A percentile compares a stretch with the other conserved stretches of the same genome.
Evolutionary conservation across 345 rosid genomes (phyloP).

Genomic region (Adansonia digitata): DNA sequence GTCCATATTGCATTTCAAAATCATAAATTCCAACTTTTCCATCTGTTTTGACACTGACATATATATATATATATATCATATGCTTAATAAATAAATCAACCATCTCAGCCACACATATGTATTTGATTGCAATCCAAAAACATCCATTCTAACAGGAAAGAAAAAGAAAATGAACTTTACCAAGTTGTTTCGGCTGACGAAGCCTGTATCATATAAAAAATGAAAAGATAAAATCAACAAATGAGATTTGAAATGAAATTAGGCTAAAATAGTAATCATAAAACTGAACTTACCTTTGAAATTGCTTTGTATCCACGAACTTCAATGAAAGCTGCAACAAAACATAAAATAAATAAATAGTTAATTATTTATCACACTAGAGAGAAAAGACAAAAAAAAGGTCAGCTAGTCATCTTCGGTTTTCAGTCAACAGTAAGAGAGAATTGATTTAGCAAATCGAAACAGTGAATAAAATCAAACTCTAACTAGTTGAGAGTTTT

Average conservation of each 20-base stretch:
- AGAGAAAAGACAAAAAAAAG: neutral
- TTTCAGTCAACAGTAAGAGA: neutral
- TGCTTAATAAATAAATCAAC: neutral
- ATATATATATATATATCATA: neutral
- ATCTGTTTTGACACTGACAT: neutral
- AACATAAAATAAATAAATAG: neutral
- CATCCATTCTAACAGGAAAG: neutral
- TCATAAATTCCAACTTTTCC: neutral
- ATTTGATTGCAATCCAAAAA: neutral
- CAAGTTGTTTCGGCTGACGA: constrained; percentile 85
- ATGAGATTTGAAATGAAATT: neutral
- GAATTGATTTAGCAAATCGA: neutral
- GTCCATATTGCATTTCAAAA: neutral
- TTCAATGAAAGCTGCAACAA: constrained; percentile 61
- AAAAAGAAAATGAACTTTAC: constrained; percentile 34
- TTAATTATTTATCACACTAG: neutral
- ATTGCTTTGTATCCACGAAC: constrained; percentile 83
- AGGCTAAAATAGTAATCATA: neutral
- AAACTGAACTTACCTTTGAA: constrained; percentile 56
- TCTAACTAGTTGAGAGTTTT: neutral
- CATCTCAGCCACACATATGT: neutral
- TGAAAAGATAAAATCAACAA: neutral
- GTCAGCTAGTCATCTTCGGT: neutral
- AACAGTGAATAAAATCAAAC: neutral
- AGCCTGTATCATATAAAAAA: constrained; percentile 45